A percentile compares a stretch with the other conserved stretches of the same genome.
phyloP scores from a whole-genome alignment of 805 yeast genomes.

The Yamadazyma kitorensis region DNA sequence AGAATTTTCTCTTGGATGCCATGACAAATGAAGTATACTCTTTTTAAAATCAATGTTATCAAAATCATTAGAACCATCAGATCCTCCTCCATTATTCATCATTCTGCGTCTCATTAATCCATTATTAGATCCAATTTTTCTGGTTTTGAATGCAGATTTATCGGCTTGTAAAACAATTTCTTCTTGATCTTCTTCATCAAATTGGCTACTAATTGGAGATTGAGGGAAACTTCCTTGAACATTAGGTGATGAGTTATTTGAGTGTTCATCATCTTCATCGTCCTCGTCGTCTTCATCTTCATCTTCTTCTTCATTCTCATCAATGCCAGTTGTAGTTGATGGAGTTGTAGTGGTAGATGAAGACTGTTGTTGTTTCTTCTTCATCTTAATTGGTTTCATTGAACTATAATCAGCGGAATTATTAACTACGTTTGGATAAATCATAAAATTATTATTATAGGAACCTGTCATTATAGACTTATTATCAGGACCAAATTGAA shows the following conservation, averaged over 20 bases:
- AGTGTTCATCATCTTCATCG: slow-evolving; percentile 20
- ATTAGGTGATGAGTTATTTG: slow-evolving; percentile 9
- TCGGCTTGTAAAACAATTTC: slow-evolving; percentile 93
- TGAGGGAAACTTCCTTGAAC: slow-evolving; percentile 20
- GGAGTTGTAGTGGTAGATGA: background rate
- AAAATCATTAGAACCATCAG: slow-evolving; percentile 61
- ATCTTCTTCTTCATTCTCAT: slow-evolving; percentile 8
- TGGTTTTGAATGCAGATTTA: slow-evolving; percentile 89
- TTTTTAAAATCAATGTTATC: slow-evolving; percentile 90
- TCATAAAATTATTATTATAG: slow-evolving; percentile 94
- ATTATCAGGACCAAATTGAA: slow-evolving; percentile 90
- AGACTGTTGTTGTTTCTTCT: background rate
- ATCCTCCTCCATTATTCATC: slow-evolving; percentile 46
- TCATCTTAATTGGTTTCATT: slow-evolving; percentile 12
- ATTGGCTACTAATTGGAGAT: slow-evolving; percentile 30
- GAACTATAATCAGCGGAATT: slow-evolving; percentile 2
- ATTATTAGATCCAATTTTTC: slow-evolving; percentile 48
- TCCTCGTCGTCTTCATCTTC: slow-evolving; percentile 40
- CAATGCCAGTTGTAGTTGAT: slow-evolving; percentile 2
- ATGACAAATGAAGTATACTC: slow-evolving; percentile 89
- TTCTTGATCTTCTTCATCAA: slow-evolving; percentile 37
- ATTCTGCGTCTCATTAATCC: slow-evolving; percentile 45
- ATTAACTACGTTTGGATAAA: slow-evolving; percentile 79
- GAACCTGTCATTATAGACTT: slow-evolving; percentile 94
- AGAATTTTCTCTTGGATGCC: slow-evolving; percentile 97